These are phyloP conservation scores for Rubroboletus satanas DNA, from an alignment of 768 basidiomycete genomes.

Conservation along the genomic window DNA sequence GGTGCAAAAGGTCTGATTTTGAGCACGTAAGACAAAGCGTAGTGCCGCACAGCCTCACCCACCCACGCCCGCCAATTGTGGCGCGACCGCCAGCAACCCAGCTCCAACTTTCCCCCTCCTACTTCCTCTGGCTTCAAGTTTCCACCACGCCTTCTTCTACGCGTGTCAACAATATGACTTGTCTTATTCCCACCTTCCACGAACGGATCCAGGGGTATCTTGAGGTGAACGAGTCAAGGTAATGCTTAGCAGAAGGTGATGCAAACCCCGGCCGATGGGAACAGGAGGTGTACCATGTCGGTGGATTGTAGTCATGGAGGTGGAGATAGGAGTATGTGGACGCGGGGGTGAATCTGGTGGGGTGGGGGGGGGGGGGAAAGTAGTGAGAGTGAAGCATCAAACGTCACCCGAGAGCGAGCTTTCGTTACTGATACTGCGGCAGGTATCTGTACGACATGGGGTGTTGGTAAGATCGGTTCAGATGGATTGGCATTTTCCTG, in stretches of 20 bases:
- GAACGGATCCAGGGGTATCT: conserved; percentile 45
- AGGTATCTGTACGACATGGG: not conserved
- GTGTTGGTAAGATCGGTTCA: conserved; percentile 6
- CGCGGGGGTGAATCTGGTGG: conserved; percentile 21
- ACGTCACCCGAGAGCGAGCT: conserved; percentile 26
- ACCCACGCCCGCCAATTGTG: not conserved
- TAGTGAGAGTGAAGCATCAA: conserved; percentile 53
- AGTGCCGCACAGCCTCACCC: not conserved
- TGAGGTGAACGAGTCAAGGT: conserved; percentile 19
- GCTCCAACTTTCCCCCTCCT: conserved; percentile 50
- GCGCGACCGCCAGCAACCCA: conserved; percentile 11
- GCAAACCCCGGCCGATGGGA: conserved; percentile 43
- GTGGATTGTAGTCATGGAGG: not conserved
- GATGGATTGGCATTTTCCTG: not conserved
- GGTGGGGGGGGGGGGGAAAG: conserved; percentile 75
- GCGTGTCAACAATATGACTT: conserved; percentile 62
- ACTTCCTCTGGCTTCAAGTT: conserved; percentile 73
- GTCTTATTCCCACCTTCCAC: conserved; percentile 64
- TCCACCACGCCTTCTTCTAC: conserved; percentile 77
- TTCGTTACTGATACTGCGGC: conserved; percentile 1
- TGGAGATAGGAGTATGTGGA: conserved; percentile 11
- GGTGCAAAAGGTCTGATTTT: not conserved
- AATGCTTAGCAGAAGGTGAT: conserved; percentile 30
- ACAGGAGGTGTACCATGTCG: conserved; percentile 24
- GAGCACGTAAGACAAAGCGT: not conserved